Conservation (phyloP, 768 basidiomycete genomes). For the Lepiota brunneoincarnata region DNA sequence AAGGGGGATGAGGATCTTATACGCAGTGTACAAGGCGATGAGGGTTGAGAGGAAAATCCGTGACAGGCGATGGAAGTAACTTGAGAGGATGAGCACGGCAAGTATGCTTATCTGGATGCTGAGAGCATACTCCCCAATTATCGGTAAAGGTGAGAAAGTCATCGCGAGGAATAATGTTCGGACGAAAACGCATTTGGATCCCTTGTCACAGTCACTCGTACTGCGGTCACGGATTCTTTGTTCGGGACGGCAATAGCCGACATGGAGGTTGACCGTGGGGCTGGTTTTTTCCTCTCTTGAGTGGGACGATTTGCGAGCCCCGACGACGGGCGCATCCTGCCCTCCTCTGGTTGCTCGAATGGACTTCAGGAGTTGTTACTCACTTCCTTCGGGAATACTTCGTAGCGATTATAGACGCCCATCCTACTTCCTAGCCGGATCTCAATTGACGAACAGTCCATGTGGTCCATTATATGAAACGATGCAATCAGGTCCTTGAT, state of each 20-base stretch:
- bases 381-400: too few species aligned
- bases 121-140: constrained; percentile 28
- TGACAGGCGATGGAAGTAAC: constrained; percentile 25
- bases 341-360: not conserved
- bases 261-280: constrained; percentile 6
- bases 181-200: too few species aligned
- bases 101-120: constrained; percentile 27
- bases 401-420: too few species aligned
- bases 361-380: too few species aligned
- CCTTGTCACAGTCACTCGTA: constrained; percentile 14
- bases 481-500: too few species aligned
- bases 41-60: constrained; percentile 21
- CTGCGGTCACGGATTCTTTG: constrained; percentile 16
- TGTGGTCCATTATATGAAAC: too few species aligned
- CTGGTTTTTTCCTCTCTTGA: not conserved
- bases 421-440: too few species aligned
- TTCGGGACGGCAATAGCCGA: not conserved
- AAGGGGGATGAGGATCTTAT: constrained; percentile 23
- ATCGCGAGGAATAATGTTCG: constrained; percentile 14
- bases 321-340: not conserved
- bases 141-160: constrained; percentile 20
- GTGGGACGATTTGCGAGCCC: too few species aligned
- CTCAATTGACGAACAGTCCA: too few species aligned
- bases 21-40: constrained; percentile 23
- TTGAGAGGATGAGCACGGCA: constrained; percentile 22